These are phyloP conservation scores for Thalassiosira mediterranea DNA, from an alignment of 352 stramenopile genomes.

Conservation along the genomic window DNA sequence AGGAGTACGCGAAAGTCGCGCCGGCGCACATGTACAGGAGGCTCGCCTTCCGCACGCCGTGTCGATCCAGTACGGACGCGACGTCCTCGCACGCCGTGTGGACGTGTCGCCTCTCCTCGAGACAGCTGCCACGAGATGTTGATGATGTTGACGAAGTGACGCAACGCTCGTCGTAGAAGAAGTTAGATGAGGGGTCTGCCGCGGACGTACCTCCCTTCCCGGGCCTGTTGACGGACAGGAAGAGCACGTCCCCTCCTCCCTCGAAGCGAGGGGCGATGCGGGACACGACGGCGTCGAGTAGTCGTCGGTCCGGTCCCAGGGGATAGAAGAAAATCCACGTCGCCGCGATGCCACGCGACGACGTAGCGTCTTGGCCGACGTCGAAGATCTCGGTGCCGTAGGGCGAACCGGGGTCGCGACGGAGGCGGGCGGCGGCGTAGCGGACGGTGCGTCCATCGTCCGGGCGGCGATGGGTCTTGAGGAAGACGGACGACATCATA, in stretches of 20 bases:
- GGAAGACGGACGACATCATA: too few species aligned
- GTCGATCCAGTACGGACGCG: slow-evolving; percentile 35
- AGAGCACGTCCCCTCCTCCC: slow-evolving; percentile 27
- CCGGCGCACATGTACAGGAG: slow-evolving; percentile 55
- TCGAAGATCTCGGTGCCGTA: slow-evolving; percentile 13
- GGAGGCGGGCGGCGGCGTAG: slow-evolving; percentile 33
- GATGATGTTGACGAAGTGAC: too few species aligned
- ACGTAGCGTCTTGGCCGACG: not conserved
- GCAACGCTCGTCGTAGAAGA: not conserved
- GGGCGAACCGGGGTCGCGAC: not conserved
- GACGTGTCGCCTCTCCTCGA: slow-evolving; percentile 25
- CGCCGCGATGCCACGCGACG: slow-evolving; percentile 6
- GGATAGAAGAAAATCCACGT: slow-evolving; percentile 50
- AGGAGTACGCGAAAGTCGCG: slow-evolving; percentile 41
- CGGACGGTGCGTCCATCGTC: slow-evolving; percentile 32
- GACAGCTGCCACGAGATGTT: slow-evolving; percentile 5
- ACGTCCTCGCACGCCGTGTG: slow-evolving; percentile 30
- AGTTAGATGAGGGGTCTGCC: not conserved
- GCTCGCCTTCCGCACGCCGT: slow-evolving; percentile 19
- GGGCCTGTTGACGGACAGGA: slow-evolving; percentile 45
- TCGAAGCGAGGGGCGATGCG: slow-evolving; percentile 26
- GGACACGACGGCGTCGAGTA: slow-evolving; percentile 33
- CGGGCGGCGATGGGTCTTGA: slow-evolving; percentile 22
- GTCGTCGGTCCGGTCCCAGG: slow-evolving; percentile 30
- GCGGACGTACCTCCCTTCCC: slow-evolving; percentile 40